Evolutionary conservation across 371 early-diverging fungal genomes (phyloP).

Genomic region (Massospora cicadina): DNA sequence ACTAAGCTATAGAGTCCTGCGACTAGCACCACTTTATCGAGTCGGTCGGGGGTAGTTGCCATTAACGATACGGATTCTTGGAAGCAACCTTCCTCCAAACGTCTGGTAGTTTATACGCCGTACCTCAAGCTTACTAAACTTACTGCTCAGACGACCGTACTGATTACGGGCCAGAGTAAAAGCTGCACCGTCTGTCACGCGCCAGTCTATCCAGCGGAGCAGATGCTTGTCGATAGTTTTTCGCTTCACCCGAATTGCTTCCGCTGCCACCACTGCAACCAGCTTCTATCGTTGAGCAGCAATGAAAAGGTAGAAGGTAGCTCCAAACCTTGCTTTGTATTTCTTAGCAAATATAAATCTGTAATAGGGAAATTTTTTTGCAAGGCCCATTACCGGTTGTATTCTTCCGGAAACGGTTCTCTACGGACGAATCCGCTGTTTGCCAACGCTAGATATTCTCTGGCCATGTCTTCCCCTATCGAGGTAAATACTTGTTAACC

Average conservation of each 20-base stretch:
- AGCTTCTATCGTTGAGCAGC: conserved; percentile 3
- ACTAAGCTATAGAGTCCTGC: no score
- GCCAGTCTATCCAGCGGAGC: conserved; percentile 10
- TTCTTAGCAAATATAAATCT: no score
- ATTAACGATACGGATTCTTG: background rate
- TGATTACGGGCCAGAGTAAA: conserved; percentile 10
- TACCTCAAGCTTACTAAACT: background rate
- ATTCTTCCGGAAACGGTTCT: background rate
- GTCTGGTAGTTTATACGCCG: background rate
- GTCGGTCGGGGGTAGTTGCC: background rate
- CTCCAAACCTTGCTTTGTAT: background rate
- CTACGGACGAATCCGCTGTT: conserved; percentile 1
- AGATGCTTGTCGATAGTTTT: background rate
- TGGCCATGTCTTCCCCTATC: background rate
- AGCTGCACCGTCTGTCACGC: conserved; percentile 1
- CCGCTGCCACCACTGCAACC: conserved; percentile 10
- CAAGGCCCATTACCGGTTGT: conserved; percentile 4
- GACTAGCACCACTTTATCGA: no score
- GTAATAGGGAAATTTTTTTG: conserved; percentile 4
- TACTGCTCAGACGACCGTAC: conserved; percentile 7
- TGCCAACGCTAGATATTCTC: conserved; percentile 9
- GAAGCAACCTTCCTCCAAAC: background rate
- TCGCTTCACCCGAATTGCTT: conserved; percentile 10
- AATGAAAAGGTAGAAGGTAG: conserved; percentile 9
- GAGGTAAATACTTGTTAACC: background rate